Conservation (phyloP, 805 yeast genomes). For the Cyberlindnera xishuangbannaensis region DNA sequence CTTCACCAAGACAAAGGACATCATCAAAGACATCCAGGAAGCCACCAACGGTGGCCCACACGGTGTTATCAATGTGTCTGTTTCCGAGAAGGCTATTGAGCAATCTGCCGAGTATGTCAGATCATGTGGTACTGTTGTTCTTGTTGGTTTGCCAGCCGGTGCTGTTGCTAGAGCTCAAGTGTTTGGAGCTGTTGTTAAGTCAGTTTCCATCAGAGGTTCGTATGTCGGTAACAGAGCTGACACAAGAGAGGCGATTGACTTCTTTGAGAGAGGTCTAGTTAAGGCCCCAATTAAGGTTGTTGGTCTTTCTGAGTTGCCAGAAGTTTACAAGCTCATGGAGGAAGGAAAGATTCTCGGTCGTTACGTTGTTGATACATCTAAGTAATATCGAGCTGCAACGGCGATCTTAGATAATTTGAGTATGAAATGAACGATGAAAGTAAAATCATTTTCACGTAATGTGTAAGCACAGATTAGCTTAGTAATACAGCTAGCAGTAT, state of each 20-base stretch:
- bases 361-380: conserved; percentile 73
- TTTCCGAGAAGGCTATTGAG: conserved; percentile 45
- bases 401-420: too few species aligned
- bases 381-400: conserved; percentile 26
- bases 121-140: conserved; percentile 53
- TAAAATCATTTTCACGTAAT: too few species aligned
- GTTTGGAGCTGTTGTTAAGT: conserved; percentile 42
- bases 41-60: conserved; percentile 63
- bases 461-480: too few species aligned
- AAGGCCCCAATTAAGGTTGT: conserved; percentile 53
- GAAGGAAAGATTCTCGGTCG: conserved; percentile 60
- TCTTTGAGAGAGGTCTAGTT: conserved; percentile 59
- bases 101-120: conserved; percentile 47
- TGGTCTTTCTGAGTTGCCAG: conserved; percentile 48
- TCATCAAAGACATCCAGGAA: conserved; percentile 36
- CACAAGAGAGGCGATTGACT: conserved; percentile 62
- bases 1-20: conserved; percentile 44
- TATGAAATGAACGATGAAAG: too few species aligned
- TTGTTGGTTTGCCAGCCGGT: conserved; percentile 54
- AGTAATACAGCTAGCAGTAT: too few species aligned
- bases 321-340: conserved; percentile 49
- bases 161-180: conserved; percentile 42
- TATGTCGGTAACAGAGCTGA: conserved; percentile 24
- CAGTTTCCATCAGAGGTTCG: conserved; percentile 36
- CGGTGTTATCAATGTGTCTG: conserved; percentile 54